Percentiles rank a stretch among this genome's conserved stretches.
Conservation (phyloP, 257 asterid species). For the Echium plantagineum region DNA sequence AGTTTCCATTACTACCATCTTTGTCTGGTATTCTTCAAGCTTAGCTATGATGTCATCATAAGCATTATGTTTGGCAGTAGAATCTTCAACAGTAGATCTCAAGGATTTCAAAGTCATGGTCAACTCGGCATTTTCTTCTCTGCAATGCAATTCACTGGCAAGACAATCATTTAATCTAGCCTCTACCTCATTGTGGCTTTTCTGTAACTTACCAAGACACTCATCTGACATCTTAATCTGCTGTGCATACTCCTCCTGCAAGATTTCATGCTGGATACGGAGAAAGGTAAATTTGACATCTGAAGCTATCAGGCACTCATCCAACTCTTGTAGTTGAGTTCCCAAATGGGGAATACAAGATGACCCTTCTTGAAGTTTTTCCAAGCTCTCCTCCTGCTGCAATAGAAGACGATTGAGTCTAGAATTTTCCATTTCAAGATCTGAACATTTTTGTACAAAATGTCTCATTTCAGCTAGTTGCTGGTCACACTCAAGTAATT, state of each 20-base stretch:
- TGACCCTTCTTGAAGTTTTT: slow-evolving; percentile 27
- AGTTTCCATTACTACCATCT: slow-evolving; percentile 27
- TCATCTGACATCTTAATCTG: slow-evolving; percentile 35
- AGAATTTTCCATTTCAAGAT: slow-evolving; percentile 53
- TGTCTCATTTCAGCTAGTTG: slow-evolving; percentile 40
- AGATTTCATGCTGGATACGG: slow-evolving; percentile 31
- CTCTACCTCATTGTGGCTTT: slow-evolving; percentile 15
- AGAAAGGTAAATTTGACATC: slow-evolving; percentile 49
- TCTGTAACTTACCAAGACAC: slow-evolving; percentile 14
- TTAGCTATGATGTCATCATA: slow-evolving; percentile 22
- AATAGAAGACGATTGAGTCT: slow-evolving; percentile 35
- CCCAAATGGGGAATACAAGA: slow-evolving; percentile 34
- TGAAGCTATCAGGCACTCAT: slow-evolving; percentile 33
- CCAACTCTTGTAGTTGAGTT: slow-evolving; percentile 41
- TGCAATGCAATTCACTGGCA: slow-evolving; percentile 37
- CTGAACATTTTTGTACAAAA: slow-evolving; percentile 35
- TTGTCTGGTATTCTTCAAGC: slow-evolving; percentile 35
- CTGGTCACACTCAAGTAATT: slow-evolving; percentile 26
- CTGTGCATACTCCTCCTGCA: slow-evolving; percentile 29
- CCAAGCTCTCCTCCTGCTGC: slow-evolving; percentile 35
- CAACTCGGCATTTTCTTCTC: slow-evolving; percentile 34
- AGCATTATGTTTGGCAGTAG: slow-evolving; percentile 39
- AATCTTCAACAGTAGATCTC: slow-evolving; percentile 42
- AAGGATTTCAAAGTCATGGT: slow-evolving; percentile 23
- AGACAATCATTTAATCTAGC: slow-evolving; percentile 26